Evolutionary conservation across 2,329 filamentous ascomycete species (phyloP), one percentile per base, ranked within the genome.

Genomic region (Cercospora nicotianae): DNA sequence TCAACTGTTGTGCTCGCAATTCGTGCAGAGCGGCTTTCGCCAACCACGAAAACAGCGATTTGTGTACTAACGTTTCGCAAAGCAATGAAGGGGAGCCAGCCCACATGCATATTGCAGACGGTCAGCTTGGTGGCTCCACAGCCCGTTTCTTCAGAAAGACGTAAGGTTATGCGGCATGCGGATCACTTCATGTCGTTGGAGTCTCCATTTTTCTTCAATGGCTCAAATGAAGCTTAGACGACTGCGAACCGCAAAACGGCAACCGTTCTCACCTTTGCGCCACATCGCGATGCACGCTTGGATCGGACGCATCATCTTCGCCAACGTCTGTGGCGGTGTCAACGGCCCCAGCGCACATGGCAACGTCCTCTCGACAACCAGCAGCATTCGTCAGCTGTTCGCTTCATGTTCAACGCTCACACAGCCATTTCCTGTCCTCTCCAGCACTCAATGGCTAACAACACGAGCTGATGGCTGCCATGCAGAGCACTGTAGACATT

Each of bases 391-490:
- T n/a, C 16, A 10, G 59, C 36, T 61, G 18, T 13, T 48, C 20
- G 20, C 59, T 42, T 45, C 36, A 8, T 28, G 3, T 13, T 30
- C 36, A 61, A 61, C 59, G 59, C 36, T 45, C 20, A 10, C 36
- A 30, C n/a, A 61, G 59, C 59, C 59, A 61, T 61, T 61, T 45
- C 13, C 36, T 26, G 7, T 28, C n/a, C 18, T 9, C 18, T 23
- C 59, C 59, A 61, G 59, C 36, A 28, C 33, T 13, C 36, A 60
- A 60, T 61, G 59, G 59, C 59, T 61, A 30, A 42, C 59, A 48
- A n/a, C 20, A 23, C 33, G 20, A 61, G 36, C 33, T 7, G 18
- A 61, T 42, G 31, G 20, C 31, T 42, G 33, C 33, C 30, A 39
- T 10, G 6, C 33, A n/a, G 23, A 45, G 6, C 10, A 10, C 13